Evolutionary conservation across 73 alveolate genomes (phyloP).

Genomic region (Paramecium caudatum): DNA sequence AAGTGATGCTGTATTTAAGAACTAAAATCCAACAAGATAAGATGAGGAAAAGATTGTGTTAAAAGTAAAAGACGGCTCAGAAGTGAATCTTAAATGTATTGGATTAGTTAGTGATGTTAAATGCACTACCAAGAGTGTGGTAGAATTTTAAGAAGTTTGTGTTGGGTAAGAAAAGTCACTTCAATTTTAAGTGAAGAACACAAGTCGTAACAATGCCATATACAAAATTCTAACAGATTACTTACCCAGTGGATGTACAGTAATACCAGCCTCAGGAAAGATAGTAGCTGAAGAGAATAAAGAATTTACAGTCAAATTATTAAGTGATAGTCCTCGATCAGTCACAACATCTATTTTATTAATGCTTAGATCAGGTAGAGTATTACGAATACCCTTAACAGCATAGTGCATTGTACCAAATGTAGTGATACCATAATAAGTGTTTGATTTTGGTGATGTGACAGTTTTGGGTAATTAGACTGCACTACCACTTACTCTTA

Average conservation of each 20-base stretch:
- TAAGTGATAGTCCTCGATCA: conserved; percentile 88
- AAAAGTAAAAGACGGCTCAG: conserved; percentile 93
- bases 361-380: conserved; percentile 95
- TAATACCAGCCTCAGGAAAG: conserved; percentile 84
- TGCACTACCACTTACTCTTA: conserved; percentile 78
- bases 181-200: conserved; percentile 85
- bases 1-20: conserved; percentile 38
- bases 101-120: conserved; percentile 93
- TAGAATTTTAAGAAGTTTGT: conserved; percentile 85
- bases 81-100: conserved; percentile 87
- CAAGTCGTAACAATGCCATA: conserved; percentile 85
- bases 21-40: conserved; percentile 77
- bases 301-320: conserved; percentile 87
- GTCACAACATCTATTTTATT: conserved; percentile 91
- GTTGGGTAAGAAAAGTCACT: conserved; percentile 85
- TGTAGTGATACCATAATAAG: conserved; percentile 90
- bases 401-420: conserved; percentile 96
- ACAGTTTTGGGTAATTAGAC: conserved; percentile 80
- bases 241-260: conserved; percentile 82
- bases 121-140: conserved; percentile 80
- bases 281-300: conserved; percentile 88
- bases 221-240: conserved; percentile 80
- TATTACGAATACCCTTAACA: conserved; percentile 88
- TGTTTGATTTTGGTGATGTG: conserved; percentile 97
- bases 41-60: conserved; percentile 92